These are phyloP conservation scores for Iris pallida DNA, from an alignment of 116 monocot genomes.

Conservation along the genomic window DNA sequence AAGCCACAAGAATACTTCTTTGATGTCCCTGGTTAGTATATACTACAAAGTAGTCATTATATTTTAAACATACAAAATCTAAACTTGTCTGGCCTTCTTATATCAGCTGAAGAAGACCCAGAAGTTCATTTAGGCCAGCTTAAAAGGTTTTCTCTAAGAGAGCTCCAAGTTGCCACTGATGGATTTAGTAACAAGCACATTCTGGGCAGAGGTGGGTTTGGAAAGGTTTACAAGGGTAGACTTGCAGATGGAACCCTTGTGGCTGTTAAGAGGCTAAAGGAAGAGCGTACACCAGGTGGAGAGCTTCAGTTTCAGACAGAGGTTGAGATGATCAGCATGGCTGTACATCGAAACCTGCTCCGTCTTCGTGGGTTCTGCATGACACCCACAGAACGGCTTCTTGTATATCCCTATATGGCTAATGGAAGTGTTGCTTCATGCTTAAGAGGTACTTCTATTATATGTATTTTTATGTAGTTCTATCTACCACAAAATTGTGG, in stretches of 20 bases:
- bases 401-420: slow-evolving; percentile 96
- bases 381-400: slow-evolving; percentile 88
- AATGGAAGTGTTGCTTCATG: slow-evolving; percentile 95
- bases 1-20: slow-evolving; percentile 90
- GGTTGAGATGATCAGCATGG: slow-evolving; percentile 99
- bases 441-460: slow-evolving; percentile 56
- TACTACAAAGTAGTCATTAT: neutral
- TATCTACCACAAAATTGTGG: too few species aligned
- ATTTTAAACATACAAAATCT: neutral
- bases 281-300: slow-evolving; percentile 86
- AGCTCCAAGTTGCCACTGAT: slow-evolving; percentile 92
- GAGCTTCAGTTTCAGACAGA: slow-evolving; percentile 98
- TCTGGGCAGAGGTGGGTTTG: slow-evolving; percentile 94
- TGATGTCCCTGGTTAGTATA: slow-evolving; percentile 89
- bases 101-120: slow-evolving; percentile 89
- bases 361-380: slow-evolving; percentile 88
- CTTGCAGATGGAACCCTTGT: slow-evolving; percentile 85
- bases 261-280: slow-evolving; percentile 91
- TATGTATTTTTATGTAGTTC: neutral
- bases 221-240: slow-evolving; percentile 90
- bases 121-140: slow-evolving; percentile 96
- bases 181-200: slow-evolving; percentile 86
- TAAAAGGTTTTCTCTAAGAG: slow-evolving; percentile 80
- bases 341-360: slow-evolving; percentile 85
- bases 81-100: neutral